Conservation (phyloP, 2,329 filamentous ascomycete genomes). For the Pezicula carpinea region DNA sequence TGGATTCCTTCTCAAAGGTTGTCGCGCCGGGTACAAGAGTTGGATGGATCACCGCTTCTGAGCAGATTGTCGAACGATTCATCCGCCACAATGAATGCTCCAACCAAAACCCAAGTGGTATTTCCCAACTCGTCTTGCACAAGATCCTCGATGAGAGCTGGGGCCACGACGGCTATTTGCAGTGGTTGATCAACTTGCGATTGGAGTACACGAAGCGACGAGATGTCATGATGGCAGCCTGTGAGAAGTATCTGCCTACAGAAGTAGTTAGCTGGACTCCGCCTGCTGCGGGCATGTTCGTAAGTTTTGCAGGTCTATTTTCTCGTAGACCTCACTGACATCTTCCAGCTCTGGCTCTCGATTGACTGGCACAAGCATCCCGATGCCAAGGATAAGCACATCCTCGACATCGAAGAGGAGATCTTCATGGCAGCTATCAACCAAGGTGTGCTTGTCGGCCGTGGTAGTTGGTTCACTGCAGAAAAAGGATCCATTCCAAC, state of each 20-base stretch:
- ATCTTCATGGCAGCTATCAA: constrained; percentile 55
- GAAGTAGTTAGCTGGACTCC: constrained; percentile 75
- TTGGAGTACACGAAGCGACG: constrained; percentile 76
- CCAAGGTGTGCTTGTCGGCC: constrained; percentile 70
- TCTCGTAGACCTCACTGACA: not conserved
- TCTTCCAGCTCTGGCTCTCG: not conserved
- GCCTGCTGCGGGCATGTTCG: constrained; percentile 91
- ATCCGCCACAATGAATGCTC: constrained; percentile 77
- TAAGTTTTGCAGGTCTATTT: constrained; percentile 40
- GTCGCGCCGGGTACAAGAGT: constrained; percentile 75
- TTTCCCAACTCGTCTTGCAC: constrained; percentile 79
- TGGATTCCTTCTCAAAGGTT: constrained; percentile 94
- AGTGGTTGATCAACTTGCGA: constrained; percentile 82
- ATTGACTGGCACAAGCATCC: not conserved
- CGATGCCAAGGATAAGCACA: not conserved
- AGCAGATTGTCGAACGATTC: constrained; percentile 80
- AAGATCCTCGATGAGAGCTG: constrained; percentile 90
- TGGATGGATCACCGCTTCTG: constrained; percentile 86
- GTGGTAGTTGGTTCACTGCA: constrained; percentile 85
- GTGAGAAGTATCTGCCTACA: constrained; percentile 69
- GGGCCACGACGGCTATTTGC: constrained; percentile 86
- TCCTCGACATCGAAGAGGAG: not conserved
- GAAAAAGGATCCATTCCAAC: constrained; percentile 49
- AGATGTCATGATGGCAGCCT: constrained; percentile 72
- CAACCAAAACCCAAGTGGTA: constrained; percentile 79